These are phyloP conservation scores for Lachnellula occidentalis DNA, from an alignment of 2,329 filamentous ascomycete species.

Conservation along the genomic window DNA sequence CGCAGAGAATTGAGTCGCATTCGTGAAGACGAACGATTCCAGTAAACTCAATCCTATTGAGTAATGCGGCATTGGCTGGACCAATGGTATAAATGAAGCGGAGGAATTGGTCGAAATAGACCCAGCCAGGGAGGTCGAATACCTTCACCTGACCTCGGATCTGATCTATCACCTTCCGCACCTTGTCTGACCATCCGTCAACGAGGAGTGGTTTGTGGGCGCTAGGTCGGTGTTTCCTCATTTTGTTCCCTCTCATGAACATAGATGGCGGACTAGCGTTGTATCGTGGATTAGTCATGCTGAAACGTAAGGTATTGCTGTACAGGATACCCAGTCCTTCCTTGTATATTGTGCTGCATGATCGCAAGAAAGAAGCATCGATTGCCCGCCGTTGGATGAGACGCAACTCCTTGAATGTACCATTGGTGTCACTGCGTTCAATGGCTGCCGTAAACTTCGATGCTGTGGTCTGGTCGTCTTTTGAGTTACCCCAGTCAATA, in stretches of 20 bases:
- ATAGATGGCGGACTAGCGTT: background rate
- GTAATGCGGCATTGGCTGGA: background rate
- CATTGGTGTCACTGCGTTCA: background rate
- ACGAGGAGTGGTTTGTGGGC: background rate
- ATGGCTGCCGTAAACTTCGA: background rate
- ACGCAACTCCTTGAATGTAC: background rate
- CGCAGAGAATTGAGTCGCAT: background rate
- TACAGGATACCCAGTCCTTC: background rate
- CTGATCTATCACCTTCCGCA: background rate
- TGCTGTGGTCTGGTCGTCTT: background rate
- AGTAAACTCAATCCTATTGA: constrained; percentile 1
- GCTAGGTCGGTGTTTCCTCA: background rate
- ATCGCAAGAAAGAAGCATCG: constrained; percentile 2
- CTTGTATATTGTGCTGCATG: background rate
- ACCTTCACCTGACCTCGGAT: background rate
- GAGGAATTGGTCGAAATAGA: constrained; percentile 11
- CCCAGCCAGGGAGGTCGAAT: constrained; percentile 4
- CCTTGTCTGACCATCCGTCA: background rate
- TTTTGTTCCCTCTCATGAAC: background rate
- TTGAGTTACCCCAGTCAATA: background rate
- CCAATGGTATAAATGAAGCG: constrained; percentile 13
- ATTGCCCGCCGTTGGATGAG: background rate
- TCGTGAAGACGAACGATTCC: constrained; percentile 1
- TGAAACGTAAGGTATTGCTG: background rate
- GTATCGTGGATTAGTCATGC: background rate